Conservation (phyloP, 257 asterid genomes). For the Ocimum tenuiflorum region DNA sequence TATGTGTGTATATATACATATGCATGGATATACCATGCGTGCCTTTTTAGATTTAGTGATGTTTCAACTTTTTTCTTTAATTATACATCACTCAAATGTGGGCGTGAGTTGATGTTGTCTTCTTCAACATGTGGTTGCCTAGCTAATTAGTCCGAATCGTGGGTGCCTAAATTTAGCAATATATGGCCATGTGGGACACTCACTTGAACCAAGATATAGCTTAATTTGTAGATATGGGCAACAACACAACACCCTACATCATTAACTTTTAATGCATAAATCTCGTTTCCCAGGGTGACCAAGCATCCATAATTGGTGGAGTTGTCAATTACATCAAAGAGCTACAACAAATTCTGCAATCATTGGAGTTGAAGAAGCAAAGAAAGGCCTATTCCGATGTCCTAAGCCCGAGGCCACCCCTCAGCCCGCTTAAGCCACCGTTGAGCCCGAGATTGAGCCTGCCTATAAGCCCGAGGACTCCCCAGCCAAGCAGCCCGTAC, state of each 20-base stretch:
- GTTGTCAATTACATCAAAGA: conserved; percentile 82
- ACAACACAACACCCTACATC: neutral
- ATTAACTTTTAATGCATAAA: neutral
- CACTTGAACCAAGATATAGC: neutral
- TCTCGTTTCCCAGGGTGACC: conserved; percentile 56
- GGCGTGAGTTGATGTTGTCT: neutral
- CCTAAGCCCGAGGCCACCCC: conserved; percentile 54
- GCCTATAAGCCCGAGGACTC: conserved; percentile 86
- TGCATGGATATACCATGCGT: too few species aligned
- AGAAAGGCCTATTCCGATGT: conserved; percentile 59
- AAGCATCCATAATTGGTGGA: conserved; percentile 95
- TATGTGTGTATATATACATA: neutral
- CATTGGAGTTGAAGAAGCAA: conserved; percentile 80
- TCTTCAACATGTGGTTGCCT: neutral
- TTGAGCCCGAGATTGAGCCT: conserved; percentile 63
- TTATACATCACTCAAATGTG: neutral
- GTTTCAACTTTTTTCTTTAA: neutral
- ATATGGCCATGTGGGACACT: neutral
- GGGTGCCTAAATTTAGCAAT: neutral
- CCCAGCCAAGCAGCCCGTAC: conserved; percentile 72
- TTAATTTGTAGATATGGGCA: neutral
- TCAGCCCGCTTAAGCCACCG: conserved; percentile 66
- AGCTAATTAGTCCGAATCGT: too few species aligned
- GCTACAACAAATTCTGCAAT: conserved; percentile 63
- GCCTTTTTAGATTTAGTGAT: neutral